phyloP scores from a whole-genome alignment of 148 eudicot genomes.

The Nepenthes gracilis region DNA sequence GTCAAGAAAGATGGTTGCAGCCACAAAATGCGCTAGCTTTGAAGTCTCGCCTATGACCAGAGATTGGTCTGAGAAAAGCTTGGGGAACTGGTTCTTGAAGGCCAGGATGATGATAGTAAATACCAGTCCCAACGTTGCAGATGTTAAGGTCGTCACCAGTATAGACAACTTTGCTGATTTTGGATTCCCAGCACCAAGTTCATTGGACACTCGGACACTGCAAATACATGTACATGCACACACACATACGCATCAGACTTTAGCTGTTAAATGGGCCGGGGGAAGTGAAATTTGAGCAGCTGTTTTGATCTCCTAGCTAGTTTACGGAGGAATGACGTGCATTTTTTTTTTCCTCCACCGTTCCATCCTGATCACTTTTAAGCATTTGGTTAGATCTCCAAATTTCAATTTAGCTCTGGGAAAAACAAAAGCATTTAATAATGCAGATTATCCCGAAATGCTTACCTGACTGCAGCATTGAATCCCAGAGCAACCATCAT shows the following conservation, averaged over 20 bases:
- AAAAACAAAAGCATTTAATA: no score
- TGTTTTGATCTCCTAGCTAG: neutral
- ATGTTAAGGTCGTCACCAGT: conserved; percentile 20
- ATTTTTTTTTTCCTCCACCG: no score
- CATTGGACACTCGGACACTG: conserved; percentile 50
- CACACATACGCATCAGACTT: no score
- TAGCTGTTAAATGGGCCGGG: no score
- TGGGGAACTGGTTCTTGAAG: conserved; percentile 20
- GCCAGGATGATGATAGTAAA: conserved; percentile 21
- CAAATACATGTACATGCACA: neutral
- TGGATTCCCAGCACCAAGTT: conserved; percentile 47
- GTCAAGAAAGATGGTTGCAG: conserved; percentile 37
- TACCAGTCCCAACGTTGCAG: conserved; percentile 24
- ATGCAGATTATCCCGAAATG: no score
- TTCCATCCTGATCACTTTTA: neutral
- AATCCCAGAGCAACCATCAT: conserved; percentile 39
- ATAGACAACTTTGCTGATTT: conserved; percentile 41
- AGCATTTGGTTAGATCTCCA: neutral
- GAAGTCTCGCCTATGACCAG: conserved; percentile 25
- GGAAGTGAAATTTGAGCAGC: neutral
- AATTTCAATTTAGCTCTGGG: no score
- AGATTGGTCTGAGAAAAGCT: conserved; percentile 21
- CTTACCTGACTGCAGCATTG: conserved; percentile 45
- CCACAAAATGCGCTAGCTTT: conserved; percentile 29
- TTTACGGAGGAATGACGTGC: neutral